A percentile compares a stretch with the other conserved stretches of the same genome.
Conservation (phyloP, 2,329 filamentous ascomycete genomes). For the Chalara sp. region DNA sequence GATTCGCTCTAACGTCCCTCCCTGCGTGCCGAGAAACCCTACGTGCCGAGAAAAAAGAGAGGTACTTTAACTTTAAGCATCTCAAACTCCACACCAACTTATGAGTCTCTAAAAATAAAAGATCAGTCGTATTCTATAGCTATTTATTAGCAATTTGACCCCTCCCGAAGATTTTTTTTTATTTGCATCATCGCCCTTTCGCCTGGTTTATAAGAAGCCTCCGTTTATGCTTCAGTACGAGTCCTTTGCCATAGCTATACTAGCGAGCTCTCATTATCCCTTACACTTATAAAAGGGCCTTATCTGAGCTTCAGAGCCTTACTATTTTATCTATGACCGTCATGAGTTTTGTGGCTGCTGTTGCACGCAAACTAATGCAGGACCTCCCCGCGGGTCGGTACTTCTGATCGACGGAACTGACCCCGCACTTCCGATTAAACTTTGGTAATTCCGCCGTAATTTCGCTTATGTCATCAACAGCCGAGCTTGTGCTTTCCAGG, state of each 20-base stretch:
- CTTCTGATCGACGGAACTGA: neutral
- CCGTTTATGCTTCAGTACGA: neutral
- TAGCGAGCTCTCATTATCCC: constrained; percentile 5
- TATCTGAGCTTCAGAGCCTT: constrained; percentile 7
- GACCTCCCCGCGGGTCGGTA: neutral
- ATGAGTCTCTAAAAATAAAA: too few species aligned
- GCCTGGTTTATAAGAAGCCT: neutral
- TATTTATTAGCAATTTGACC: neutral
- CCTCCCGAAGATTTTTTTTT: neutral
- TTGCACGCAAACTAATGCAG: neutral
- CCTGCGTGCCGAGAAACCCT: too few species aligned
- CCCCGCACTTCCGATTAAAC: neutral
- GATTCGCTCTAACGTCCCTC: too few species aligned
- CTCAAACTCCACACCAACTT: too few species aligned
- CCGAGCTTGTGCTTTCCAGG: too few species aligned
- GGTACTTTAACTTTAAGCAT: too few species aligned
- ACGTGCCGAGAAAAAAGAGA: too few species aligned
- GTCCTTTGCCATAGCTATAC: neutral
- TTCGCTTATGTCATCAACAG: too few species aligned
- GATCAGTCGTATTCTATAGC: too few species aligned
- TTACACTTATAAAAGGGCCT: constrained; percentile 10
- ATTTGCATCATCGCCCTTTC: neutral
- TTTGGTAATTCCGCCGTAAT: neutral
- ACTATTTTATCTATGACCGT: neutral
- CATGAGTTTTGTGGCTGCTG: neutral